Conservation (phyloP, 1,284 basidiomycete genomes). For the Trichosporon sp. region DNA sequence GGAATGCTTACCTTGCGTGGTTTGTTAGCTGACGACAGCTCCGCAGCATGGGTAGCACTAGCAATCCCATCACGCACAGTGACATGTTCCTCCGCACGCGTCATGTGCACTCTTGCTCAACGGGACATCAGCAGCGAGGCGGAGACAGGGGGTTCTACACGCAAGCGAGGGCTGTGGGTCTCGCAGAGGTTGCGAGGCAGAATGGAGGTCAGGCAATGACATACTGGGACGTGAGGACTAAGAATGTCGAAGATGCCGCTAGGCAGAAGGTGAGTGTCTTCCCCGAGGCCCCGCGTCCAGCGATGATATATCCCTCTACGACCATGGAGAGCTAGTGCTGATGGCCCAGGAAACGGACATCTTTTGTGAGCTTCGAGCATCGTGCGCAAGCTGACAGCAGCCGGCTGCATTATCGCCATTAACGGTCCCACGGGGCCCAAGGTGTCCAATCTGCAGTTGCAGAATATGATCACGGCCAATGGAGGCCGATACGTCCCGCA, state of each 20-base stretch:
- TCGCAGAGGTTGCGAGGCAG: neutral
- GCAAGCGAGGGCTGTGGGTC: neutral
- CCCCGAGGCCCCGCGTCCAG: too few relatives aligned
- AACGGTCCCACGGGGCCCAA: conserved; percentile 46
- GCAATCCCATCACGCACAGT: conserved; percentile 43
- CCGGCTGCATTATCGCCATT: conserved; percentile 44
- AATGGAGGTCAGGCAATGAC: conserved; percentile 24
- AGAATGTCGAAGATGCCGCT: conserved; percentile 38
- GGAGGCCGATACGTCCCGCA: conserved; percentile 40
- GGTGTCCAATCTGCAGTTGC: conserved; percentile 46
- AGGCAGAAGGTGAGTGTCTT: conserved; percentile 31
- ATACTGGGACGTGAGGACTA: conserved; percentile 41
- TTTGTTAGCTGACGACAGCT: conserved; percentile 21
- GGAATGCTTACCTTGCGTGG: too few relatives aligned
- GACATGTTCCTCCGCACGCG: conserved; percentile 37
- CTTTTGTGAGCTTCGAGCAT: neutral
- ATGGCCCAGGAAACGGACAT: neutral
- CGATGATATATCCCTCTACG: neutral
- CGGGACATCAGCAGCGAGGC: conserved; percentile 42
- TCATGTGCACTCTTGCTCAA: conserved; percentile 41
- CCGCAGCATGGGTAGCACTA: conserved; percentile 25
- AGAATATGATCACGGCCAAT: conserved; percentile 44
- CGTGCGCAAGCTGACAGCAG: conserved; percentile 15
- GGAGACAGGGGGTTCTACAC: conserved; percentile 31
- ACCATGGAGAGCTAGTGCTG: neutral